These are phyloP conservation scores for Penicillium atrosanguineum DNA, from an alignment of 495 filamentous ascomycete species.

Conservation along the genomic window DNA sequence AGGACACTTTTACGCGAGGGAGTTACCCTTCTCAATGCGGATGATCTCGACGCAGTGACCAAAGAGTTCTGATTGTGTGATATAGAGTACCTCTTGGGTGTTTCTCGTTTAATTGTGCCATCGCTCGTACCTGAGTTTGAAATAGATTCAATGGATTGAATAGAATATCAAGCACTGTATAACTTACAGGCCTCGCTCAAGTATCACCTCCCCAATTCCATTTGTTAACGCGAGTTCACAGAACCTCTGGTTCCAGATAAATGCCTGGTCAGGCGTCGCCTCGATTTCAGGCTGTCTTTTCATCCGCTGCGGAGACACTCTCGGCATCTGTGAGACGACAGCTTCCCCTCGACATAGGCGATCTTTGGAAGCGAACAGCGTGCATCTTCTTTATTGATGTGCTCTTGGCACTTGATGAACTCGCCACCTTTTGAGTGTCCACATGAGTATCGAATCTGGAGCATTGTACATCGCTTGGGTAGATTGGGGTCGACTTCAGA, in stretches of 20 bases:
- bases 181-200: not conserved
- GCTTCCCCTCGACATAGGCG: constrained; percentile 12
- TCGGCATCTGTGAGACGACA: constrained; percentile 22
- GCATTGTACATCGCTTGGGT: constrained; percentile 11
- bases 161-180: not conserved
- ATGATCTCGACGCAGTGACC: constrained; percentile 63
- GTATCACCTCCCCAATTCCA: not conserved
- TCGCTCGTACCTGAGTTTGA: not conserved
- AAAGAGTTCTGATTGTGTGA: constrained; percentile 28
- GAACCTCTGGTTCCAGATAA: not conserved
- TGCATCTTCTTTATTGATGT: constrained; percentile 16
- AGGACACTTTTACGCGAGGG: constrained; percentile 63
- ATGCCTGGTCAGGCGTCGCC: not conserved
- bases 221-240: not conserved
- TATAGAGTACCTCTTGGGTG: not conserved
- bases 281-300: not conserved
- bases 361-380: constrained; percentile 10
- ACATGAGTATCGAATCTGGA: constrained; percentile 21
- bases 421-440: constrained; percentile 19
- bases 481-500: not conserved
- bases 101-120: not conserved
- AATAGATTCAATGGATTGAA: not conserved
- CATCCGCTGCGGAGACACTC: constrained; percentile 9
- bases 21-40: constrained; percentile 71
- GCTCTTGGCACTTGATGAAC: constrained; percentile 20